Conservation (phyloP, 208 protist species). For the Leishmania tarentolae region DNA sequence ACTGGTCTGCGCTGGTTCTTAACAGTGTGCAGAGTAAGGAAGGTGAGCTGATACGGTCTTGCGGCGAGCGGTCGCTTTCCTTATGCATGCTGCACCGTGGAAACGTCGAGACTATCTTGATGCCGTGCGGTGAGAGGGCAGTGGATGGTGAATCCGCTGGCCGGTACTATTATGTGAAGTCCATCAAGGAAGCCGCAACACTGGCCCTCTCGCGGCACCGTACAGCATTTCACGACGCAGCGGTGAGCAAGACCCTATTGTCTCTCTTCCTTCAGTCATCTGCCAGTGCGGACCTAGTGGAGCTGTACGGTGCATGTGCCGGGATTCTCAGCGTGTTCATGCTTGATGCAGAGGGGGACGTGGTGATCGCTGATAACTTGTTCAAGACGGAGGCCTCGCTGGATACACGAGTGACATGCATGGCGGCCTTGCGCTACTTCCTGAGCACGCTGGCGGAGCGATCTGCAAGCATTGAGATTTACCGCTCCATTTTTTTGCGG, state of each 20-base stretch:
- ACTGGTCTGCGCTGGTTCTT: slow-evolving; percentile 35
- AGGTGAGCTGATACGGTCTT: slow-evolving; percentile 37
- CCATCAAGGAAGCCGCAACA: slow-evolving; percentile 37
- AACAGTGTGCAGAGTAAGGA: slow-evolving; percentile 35
- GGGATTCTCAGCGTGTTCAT: slow-evolving; percentile 36
- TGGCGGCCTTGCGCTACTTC: slow-evolving; percentile 37
- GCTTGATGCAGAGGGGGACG: neutral
- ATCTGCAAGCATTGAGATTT: slow-evolving; percentile 19
- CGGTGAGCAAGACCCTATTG: slow-evolving; percentile 33
- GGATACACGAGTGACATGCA: slow-evolving; percentile 30
- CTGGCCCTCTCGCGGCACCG: slow-evolving; percentile 15
- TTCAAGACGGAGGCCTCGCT: slow-evolving; percentile 10
- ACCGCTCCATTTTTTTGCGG: slow-evolving; percentile 15
- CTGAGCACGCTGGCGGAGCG: slow-evolving; percentile 22
- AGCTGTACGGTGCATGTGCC: slow-evolving; percentile 42
- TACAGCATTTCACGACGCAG: slow-evolving; percentile 38
- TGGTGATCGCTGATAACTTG: slow-evolving; percentile 23
- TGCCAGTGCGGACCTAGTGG: slow-evolving; percentile 22
- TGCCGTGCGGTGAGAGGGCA: slow-evolving; percentile 31
- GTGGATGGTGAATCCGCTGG: slow-evolving; percentile 15
- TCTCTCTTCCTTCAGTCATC: slow-evolving; percentile 34
- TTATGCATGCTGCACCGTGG: slow-evolving; percentile 41
- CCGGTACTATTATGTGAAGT: slow-evolving; percentile 50
- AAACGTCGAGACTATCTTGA: slow-evolving; percentile 35
- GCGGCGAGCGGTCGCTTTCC: slow-evolving; percentile 39